Conservation (phyloP, 371 early-diverging fungal genomes). For the Mucor plumbeus region DNA sequence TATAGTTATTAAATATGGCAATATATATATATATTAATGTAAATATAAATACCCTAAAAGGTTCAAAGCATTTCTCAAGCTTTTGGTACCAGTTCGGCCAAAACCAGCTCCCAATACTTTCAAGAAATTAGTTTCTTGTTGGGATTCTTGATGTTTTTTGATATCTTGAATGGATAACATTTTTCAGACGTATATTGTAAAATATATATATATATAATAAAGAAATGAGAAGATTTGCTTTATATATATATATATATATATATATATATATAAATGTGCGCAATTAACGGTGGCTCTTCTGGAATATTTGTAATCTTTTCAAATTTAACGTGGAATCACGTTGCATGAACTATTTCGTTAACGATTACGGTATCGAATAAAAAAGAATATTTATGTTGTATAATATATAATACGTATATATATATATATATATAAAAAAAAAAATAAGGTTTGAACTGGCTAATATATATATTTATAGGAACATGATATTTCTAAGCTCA, state of each 20-base stretch:
- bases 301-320: too few relatives aligned
- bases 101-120: slow-evolving; percentile 27
- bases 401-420: background rate
- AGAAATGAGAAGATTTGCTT: too few relatives aligned
- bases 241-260: too few relatives aligned
- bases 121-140: slow-evolving; percentile 5
- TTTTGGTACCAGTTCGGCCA: slow-evolving; percentile 28
- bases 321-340: too few relatives aligned
- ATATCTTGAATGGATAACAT: background rate
- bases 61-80: slow-evolving; percentile 22
- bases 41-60: slow-evolving; percentile 14
- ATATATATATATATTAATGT: background rate
- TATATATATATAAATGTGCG: too few relatives aligned
- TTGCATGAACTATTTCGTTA: background rate
- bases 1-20: background rate
- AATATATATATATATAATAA: too few relatives aligned
- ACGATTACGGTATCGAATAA: background rate
- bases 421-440: too few relatives aligned
- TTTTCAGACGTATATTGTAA: background rate
- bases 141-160: background rate
- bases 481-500: background rate
- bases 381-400: background rate
- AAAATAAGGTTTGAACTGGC: background rate
- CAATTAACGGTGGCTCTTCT: too few relatives aligned
- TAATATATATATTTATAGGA: background rate